A percentile compares a stretch with the other conserved stretches of the same genome.
Conservation (phyloP, 2,329 filamentous ascomycete species). For the Aspergillus sp. region DNA sequence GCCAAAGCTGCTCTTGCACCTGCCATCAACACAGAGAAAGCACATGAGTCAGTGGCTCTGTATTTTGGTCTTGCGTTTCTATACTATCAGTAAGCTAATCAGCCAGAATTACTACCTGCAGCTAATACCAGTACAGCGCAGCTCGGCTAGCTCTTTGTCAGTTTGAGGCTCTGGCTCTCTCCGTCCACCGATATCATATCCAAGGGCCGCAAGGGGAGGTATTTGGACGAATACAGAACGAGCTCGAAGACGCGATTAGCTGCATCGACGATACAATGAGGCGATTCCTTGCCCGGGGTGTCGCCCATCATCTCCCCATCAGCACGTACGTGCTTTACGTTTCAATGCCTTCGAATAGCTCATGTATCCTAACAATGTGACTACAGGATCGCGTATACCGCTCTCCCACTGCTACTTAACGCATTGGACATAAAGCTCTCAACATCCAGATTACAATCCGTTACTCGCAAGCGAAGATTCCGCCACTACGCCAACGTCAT, state of each 20-base stretch:
- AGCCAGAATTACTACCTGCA: not conserved
- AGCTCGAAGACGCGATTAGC: conserved; percentile 3
- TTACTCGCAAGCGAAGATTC: conserved; percentile 6
- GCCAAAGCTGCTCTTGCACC: conserved; percentile 3
- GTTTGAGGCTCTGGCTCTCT: conserved; percentile 4
- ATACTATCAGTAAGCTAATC: conserved; percentile 2
- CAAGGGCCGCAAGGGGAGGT: not conserved
- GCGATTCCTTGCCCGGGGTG: conserved; percentile 4
- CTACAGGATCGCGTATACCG: conserved; percentile 2
- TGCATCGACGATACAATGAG: conserved; percentile 5
- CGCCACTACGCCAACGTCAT: conserved; percentile 8
- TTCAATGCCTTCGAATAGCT: not conserved
- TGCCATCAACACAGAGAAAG: conserved; percentile 1
- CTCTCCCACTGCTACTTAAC: conserved; percentile 3
- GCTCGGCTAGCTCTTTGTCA: conserved; percentile 5
- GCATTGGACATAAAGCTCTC: conserved; percentile 2
- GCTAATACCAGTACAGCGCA: not conserved
- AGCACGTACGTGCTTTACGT: conserved; percentile 2
- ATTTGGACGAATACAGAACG: conserved; percentile 3
- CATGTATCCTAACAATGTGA: not conserved
- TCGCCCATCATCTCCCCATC: conserved; percentile 4
- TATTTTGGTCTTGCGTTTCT: conserved; percentile 5
- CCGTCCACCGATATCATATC: not conserved
- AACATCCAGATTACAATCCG: conserved; percentile 4
- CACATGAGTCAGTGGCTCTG: conserved; percentile 1